These are phyloP conservation scores for Termitomyces heimii DNA, from an alignment of 768 basidiomycete species.

Conservation along the genomic window DNA sequence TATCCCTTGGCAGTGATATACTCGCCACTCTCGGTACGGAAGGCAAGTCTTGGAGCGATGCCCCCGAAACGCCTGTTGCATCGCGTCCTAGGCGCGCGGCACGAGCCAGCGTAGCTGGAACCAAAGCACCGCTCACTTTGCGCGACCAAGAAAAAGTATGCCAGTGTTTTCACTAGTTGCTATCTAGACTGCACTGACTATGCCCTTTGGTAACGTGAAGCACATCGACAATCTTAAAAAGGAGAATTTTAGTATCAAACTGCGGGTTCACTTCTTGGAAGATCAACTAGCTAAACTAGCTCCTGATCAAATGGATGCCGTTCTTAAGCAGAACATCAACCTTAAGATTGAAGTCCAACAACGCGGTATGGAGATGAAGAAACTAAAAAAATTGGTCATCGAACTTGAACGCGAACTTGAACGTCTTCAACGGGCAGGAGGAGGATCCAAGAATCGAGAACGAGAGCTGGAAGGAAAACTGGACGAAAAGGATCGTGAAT, in stretches of 20 bases:
- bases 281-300: conserved; percentile 86
- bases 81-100: conserved; percentile 36
- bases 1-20: conserved; percentile 49
- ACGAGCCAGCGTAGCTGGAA: conserved; percentile 28
- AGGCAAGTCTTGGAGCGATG: conserved; percentile 37
- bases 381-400: conserved; percentile 81
- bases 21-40: conserved; percentile 51
- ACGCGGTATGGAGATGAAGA: conserved; percentile 87
- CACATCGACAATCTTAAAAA: conserved; percentile 94
- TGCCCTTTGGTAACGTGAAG: conserved; percentile 30
- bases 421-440: conserved; percentile 49
- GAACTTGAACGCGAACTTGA: conserved; percentile 82
- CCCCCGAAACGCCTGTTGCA: conserved; percentile 42
- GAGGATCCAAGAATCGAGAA: conserved; percentile 45
- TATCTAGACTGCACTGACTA: neutral
- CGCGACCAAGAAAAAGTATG: conserved; percentile 94
- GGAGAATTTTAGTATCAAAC: conserved; percentile 95
- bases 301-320: conserved; percentile 89
- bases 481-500: conserved; percentile 66
- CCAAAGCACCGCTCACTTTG: conserved; percentile 63
- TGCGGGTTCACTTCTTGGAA: conserved; percentile 93
- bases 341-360: conserved; percentile 91
- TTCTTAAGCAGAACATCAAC: conserved; percentile 87
- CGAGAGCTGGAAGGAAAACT: conserved; percentile 74
- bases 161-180: neutral